Conservation (phyloP, 257 asterid species). For the Capsicum chinense region DNA sequence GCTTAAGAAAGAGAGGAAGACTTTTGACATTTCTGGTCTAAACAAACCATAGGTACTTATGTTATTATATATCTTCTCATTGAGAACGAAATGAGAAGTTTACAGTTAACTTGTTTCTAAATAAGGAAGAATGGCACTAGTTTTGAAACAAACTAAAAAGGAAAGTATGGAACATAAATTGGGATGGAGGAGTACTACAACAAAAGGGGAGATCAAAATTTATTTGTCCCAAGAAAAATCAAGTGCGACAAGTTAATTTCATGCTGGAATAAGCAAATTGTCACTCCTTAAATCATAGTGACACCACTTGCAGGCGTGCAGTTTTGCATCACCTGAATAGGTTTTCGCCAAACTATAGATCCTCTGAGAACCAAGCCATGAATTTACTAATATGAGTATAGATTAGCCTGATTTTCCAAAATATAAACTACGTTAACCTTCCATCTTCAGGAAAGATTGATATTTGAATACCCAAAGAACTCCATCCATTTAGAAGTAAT, state of each 20-base stretch:
- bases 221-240: neutral
- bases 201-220: slow-evolving; percentile 11
- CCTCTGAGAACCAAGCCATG: slow-evolving; percentile 18
- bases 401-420: neutral
- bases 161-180: neutral
- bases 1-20: neutral
- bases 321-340: slow-evolving; percentile 13
- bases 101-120: neutral
- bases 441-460: neutral
- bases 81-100: neutral
- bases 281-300: slow-evolving; percentile 7
- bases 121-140: neutral
- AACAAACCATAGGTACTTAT: neutral
- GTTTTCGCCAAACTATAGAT: neutral
- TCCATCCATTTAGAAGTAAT: neutral
- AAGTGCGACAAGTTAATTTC: slow-evolving; percentile 14
- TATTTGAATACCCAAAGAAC: neutral
- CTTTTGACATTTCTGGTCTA: neutral
- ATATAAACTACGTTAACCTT: neutral
- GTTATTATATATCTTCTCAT: neutral
- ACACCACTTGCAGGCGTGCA: neutral
- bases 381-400: neutral
- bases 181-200: neutral
- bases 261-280: neutral
- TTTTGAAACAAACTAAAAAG: neutral